Evolutionary conservation across 805 yeast species (phyloP).

Genomic region (Scheffersomyces amazonensis): DNA sequence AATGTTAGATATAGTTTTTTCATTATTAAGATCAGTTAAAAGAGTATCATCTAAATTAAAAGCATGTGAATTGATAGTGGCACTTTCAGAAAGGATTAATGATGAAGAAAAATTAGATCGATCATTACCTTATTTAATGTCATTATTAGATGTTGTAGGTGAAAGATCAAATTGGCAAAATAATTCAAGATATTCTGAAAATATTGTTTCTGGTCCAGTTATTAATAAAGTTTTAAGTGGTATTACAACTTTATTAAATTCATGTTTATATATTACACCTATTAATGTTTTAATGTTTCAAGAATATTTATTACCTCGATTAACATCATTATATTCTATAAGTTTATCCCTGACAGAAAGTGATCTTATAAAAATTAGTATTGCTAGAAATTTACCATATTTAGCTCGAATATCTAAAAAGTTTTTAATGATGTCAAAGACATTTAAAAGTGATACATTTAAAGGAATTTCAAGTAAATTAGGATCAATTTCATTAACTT

Average conservation of each 20-base stretch:
- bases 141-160: slow-evolving; percentile 62
- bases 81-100: slow-evolving; percentile 68
- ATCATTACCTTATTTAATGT: slow-evolving; percentile 73
- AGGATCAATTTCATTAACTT: slow-evolving; percentile 4
- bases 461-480: slow-evolving; percentile 7
- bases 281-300: slow-evolving; percentile 75
- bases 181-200: background rate
- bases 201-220: slow-evolving; percentile 47
- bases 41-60: slow-evolving; percentile 58
- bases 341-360: background rate
- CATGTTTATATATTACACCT: slow-evolving; percentile 66
- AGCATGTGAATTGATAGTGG: slow-evolving; percentile 74
- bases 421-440: slow-evolving; percentile 60
- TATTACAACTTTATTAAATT: slow-evolving; percentile 62
- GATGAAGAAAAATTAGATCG: slow-evolving; percentile 88
- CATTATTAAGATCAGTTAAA: slow-evolving; percentile 59
- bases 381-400: slow-evolving; percentile 72
- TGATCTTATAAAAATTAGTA: slow-evolving; percentile 52
- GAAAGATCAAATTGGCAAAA: slow-evolving; percentile 8
- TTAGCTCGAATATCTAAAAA: slow-evolving; percentile 63
- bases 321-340: slow-evolving; percentile 7
- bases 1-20: slow-evolving; percentile 53
- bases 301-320: slow-evolving; percentile 71
- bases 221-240: slow-evolving; percentile 63
- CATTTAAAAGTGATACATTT: slow-evolving; percentile 32